Evolutionary conservation across 1,284 basidiomycete species (phyloP), one percentile per base, ranked within the genome.

Genomic region (Veloporphyrellus conicus): DNA sequence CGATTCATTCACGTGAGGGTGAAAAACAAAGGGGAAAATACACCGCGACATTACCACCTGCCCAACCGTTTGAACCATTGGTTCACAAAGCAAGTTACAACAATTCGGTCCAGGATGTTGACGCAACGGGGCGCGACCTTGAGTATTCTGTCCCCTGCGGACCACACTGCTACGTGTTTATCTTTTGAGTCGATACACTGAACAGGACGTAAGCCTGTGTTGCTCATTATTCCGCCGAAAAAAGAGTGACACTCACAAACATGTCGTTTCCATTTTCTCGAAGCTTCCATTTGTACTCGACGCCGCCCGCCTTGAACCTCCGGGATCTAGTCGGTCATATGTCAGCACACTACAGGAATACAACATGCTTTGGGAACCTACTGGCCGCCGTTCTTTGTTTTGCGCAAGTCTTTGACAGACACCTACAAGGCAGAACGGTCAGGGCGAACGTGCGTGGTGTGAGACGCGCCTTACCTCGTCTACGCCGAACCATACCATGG

Each of bases 261-360:
- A 81, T 65, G 59, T 77, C 74, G 28, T 41, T 56, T 36, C 68
- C 69, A 47, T 75, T 72, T 36, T 75, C 72, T 45, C 63, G 62
- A 38, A 73, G 64, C 61, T 78, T 81, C 80, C 80, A 81, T 57
- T 80, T 81, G 65, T 81, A 81, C 54, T 79, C 75, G 22, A 67
- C 59, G 27, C 71, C 71, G 19, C 63, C 64, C 32, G 66, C 75
- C 55, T 74, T 78, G 67, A 81, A 82, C 27, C 79, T 68, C 45
- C 80, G 73, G 16, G 79, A 80, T 49, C 77, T 78, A 35, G 15
- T 14, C 43, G 42, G 28, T 23, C 29, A 31, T 20, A 25, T 32
- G 20, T 56, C 20, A 57, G 53, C 19, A 39, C 27, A 20, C 22
- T 6, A 19, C 19, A 15, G 19, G 28, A 25, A 38, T 10, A 25